A percentile compares a stretch with the other conserved stretches of the same genome.
phyloP scores from a whole-genome alignment of 2,329 filamentous ascomycete species.

The Plectosphaerella sp. region DNA sequence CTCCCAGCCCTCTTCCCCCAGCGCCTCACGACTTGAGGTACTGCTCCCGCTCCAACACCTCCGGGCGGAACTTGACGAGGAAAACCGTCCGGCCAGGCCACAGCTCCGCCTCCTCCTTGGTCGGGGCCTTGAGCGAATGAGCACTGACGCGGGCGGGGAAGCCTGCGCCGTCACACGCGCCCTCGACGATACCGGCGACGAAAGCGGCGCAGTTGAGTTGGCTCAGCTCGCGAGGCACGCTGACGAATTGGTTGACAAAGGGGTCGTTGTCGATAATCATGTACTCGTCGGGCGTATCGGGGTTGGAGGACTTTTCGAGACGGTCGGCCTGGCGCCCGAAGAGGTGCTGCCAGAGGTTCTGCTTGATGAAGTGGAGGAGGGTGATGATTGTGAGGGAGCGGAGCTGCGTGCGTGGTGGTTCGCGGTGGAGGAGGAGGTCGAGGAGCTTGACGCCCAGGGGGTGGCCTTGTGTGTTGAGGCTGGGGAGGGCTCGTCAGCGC shows the following conservation, averaged over 20 bases:
- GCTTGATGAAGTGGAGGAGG: conserved; percentile 92
- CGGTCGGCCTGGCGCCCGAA: conserved; percentile 89
- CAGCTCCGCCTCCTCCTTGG: conserved; percentile 64
- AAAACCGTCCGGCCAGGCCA: conserved; percentile 98
- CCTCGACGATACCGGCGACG: conserved; percentile 92
- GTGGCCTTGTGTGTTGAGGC: conserved; percentile 87
- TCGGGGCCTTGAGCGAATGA: conserved; percentile 62
- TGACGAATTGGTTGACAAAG: conserved; percentile 90
- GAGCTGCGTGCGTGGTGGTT: conserved; percentile 64
- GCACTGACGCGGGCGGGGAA: conserved; percentile 88
- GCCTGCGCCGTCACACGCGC: conserved; percentile 87
- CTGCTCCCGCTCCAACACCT: conserved; percentile 87
- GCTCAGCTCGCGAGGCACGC: conserved; percentile 90
- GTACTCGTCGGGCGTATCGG: conserved; percentile 86
- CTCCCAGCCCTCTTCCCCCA: not conserved
- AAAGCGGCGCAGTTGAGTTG: conserved; percentile 96
- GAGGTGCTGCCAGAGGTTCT: conserved; percentile 85
- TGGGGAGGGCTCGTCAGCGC: conserved; percentile 26
- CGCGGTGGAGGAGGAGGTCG: conserved; percentile 86
- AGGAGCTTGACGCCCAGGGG: conserved; percentile 90
- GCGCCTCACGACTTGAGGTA: conserved; percentile 43
- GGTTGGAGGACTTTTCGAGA: conserved; percentile 80
- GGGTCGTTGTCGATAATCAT: conserved; percentile 99
- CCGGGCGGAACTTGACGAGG: conserved; percentile 84
- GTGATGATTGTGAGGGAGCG: conserved; percentile 85